A percentile compares a stretch with the other conserved stretches of the same genome.
Evolutionary conservation across 2,329 filamentous ascomycete genomes (phyloP).

Genomic region (Phialophora expanda): DNA sequence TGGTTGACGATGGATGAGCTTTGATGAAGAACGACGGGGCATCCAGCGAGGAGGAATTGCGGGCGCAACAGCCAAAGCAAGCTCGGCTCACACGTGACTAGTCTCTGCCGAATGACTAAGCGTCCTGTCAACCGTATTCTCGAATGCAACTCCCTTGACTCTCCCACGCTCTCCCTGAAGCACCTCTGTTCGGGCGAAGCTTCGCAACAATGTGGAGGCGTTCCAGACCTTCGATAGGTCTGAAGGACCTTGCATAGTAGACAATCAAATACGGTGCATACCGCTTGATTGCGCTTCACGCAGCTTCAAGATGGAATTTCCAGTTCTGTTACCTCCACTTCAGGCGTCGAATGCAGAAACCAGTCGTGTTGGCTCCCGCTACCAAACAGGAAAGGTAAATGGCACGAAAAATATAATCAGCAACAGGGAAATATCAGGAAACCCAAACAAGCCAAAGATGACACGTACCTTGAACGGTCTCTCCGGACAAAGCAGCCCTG

Average conservation of each 20-base stretch:
- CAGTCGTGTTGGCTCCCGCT: background rate
- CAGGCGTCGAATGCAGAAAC: background rate
- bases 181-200: background rate
- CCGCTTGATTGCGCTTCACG: background rate
- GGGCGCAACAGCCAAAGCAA: background rate
- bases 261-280: background rate
- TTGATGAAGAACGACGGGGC: conserved; percentile 3
- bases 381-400: background rate
- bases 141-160: background rate
- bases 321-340: background rate
- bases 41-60: background rate
- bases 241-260: background rate
- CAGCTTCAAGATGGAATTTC: background rate
- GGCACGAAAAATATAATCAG: too few relatives aligned
- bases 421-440: background rate
- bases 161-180: background rate
- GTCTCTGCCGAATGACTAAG: background rate
- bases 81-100: background rate
- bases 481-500: background rate
- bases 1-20: conserved; percentile 9
- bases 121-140: background rate
- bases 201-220: background rate
- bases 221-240: background rate
- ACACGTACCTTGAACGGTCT: background rate
- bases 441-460: background rate